These are phyloP conservation scores for Fraxinus pennsylvanica DNA, from an alignment of 257 asterid species.

Conservation along the genomic window DNA sequence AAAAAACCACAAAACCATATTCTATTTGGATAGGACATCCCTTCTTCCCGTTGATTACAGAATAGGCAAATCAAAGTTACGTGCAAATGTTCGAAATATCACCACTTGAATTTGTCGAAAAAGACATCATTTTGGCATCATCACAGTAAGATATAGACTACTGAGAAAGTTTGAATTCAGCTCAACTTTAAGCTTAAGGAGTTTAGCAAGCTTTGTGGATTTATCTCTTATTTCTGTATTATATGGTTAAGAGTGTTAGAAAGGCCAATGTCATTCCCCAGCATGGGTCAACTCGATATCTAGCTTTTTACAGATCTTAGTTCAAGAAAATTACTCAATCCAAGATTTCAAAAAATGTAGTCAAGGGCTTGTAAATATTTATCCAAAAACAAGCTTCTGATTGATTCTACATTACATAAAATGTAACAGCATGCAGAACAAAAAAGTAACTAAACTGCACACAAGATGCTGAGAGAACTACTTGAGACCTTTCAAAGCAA, in stretches of 20 bases:
- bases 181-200: not conserved
- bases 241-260: not conserved
- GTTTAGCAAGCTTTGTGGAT: not conserved
- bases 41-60: too few relatives aligned
- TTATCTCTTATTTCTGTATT: not conserved
- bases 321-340: not conserved
- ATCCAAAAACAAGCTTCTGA: conserved; percentile 21
- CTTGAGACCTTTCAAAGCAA: conserved; percentile 25
- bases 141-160: not conserved
- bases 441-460: conserved; percentile 22
- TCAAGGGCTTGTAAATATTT: not conserved
- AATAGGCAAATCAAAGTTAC: not conserved
- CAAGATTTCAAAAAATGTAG: not conserved
- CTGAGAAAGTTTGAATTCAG: not conserved
- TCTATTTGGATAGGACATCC: too few relatives aligned
- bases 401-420: conserved; percentile 37
- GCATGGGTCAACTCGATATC: not conserved
- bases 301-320: not conserved
- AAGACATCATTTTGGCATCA: too few relatives aligned
- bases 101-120: not conserved
- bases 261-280: not conserved
- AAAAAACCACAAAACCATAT: too few relatives aligned
- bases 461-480: conserved; percentile 23
- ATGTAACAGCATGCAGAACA: conserved; percentile 24
- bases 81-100: not conserved